Base-by-base conservation (phyloP, 2,329 filamentous ascomycete genomes). In the Aureobasidium pullulans region DNA sequence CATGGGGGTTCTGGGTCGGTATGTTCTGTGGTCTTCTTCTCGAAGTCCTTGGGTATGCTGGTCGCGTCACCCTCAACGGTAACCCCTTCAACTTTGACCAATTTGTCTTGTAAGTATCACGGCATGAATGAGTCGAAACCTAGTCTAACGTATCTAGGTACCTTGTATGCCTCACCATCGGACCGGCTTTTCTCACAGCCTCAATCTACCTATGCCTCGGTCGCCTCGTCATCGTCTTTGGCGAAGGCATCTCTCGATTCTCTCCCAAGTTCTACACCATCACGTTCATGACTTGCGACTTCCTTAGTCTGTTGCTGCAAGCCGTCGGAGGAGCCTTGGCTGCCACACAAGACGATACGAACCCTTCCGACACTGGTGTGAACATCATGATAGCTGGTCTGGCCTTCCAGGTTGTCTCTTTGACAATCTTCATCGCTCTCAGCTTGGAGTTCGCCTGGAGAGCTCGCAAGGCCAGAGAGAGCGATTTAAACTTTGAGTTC, bases 191-290 rank as follows among this genome's bases (percentile, higher is more conserved):
- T 68, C 68, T 79, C 58, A 78, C 78, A 6, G 83, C 77, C 3
- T 77, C 75, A 59, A 79, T 84, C 65, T 84, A 83, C 71, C 67
- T 85, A 32, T 79, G 76, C 4, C 74, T 85, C n/a, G 81, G 81
- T 40, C 78, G 82, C 52, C 74, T 84, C 59, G 77, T 83, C 57
- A 67, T 79, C 13, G 75, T 75, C 54, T 80, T 82, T 54, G 82
- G 82, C 11, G 13, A 50, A 16, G 56, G 61, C n/a, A 47, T 62
- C 23, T 63, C 65, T 16, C 62, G 57, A 29, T 61, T 66, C 44
- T 44, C 49, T 3, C 63, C 65, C 11, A 60, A 53, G 6, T 56
- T 57, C 19, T 66, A 66, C 76, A 82, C 81, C 13, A 77, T 78
- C 66, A 77, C 83, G 49, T 85, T 85, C 69, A 79, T 84, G 62